Base-by-base conservation (phyloP, 257 asterid species). In the Petunia secreta region DNA sequence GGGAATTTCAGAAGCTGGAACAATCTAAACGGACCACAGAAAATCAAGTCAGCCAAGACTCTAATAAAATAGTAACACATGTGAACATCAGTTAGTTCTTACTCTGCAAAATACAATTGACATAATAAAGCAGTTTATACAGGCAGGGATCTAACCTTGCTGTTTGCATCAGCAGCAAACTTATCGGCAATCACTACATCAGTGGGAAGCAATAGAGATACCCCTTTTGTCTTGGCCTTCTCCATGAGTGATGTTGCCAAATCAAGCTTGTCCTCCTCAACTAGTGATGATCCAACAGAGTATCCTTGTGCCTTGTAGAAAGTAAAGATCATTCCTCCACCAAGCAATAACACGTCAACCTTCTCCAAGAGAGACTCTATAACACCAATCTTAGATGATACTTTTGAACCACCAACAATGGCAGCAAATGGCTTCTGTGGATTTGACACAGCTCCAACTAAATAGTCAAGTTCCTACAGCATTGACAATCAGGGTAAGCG, bases 341-440 rank as follows among this genome's bases (percentile, higher is more conserved):
- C 98, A 1, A 93, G 91, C n/a, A 93, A 43, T 79, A 93, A 92
- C 54, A 90, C 2, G 83, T 91, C 91, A 48, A 90, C 97, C 89
- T 90, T 93, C 73, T 86, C 88, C 85, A 93, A 83, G 48, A 93
- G 83, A 10, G 97, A 91, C 88, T 93, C 92, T 2, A 91, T 93
- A 60, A 90, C 94, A 38, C 93, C 89, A 80, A 90, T 93, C 81
- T 93, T 93, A 77, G 88, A 78, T 57, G 98, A 93, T 34, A 93
- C 97, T 89, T 91, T 93, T 81, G 95, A 83, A 74, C 98, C 95
- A 76, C 98, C 98, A 82, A 93, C 95, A 75, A 93, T 91, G 50
- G 98, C 98, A 71, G 97, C 97, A 87, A 90, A 93, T 53, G 97
- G 98, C 89, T 90, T 91, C 91, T 88, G 89, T 5, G 97, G 97